A percentile compares a stretch with the other conserved stretches of the same genome.
These are phyloP conservation scores for Kazachstania psychrophila DNA, from an alignment of 805 yeast genomes.

Conservation along the genomic window DNA sequence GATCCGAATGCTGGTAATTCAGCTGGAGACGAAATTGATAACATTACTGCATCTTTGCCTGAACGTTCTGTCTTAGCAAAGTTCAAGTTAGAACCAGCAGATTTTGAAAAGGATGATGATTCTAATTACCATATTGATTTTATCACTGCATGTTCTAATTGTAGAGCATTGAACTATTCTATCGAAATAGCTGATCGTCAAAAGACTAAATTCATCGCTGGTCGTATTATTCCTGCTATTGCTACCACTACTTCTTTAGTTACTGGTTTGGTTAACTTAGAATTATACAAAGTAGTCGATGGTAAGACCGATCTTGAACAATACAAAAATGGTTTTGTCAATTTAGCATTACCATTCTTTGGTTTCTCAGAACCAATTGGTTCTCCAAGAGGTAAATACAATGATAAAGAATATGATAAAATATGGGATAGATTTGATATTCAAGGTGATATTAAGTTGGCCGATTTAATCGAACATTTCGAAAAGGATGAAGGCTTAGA, in stretches of 20 bases:
- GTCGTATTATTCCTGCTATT: conserved; percentile 96
- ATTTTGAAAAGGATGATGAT: conserved; percentile 97
- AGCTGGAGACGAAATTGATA: conserved; percentile 55
- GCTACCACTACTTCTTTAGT: conserved; percentile 98
- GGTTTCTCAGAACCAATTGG: conserved; percentile 95
- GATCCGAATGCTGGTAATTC: conserved; percentile 58
- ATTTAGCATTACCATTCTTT: conserved; percentile 88
- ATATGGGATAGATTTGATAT: conserved; percentile 94
- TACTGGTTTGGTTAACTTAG: conserved; percentile 88
- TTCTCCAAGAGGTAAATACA: conserved; percentile 74
- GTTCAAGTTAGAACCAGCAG: conserved; percentile 78
- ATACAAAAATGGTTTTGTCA: conserved; percentile 86
- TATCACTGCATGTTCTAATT: conserved; percentile 89
- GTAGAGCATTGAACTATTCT: conserved; percentile 86
- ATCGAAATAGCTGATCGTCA: conserved; percentile 83
- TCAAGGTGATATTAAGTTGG: conserved; percentile 65
- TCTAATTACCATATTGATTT: conserved; percentile 93
- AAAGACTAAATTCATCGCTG: conserved; percentile 94
- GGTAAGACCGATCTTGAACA: conserved; percentile 66
- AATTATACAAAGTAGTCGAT: conserved; percentile 82
- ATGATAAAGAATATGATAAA: conserved; percentile 67
- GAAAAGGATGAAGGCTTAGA: conserved; percentile 75
- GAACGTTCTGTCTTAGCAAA: conserved; percentile 84
- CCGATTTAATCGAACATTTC: conserved; percentile 65
- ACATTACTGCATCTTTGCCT: conserved; percentile 72